Conservation (phyloP, 768 basidiomycete genomes). For the Rhizopogon roseolus region DNA sequence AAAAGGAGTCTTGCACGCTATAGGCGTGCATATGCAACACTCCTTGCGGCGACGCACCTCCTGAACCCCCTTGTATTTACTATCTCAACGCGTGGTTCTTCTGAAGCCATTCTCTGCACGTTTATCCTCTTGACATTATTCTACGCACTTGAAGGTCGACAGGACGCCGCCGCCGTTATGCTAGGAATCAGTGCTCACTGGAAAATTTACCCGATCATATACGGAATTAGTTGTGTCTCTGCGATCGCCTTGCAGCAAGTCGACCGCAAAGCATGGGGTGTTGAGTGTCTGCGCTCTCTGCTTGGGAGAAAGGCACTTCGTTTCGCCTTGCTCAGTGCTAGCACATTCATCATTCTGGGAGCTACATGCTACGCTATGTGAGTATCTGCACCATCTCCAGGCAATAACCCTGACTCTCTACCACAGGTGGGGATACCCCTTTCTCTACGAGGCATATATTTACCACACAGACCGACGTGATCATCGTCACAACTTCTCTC, state of each 20-base stretch:
- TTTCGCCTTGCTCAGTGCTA: slow-evolving; percentile 67
- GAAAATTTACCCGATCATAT: slow-evolving; percentile 97
- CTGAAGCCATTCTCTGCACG: slow-evolving; percentile 81
- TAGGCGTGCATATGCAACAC: slow-evolving; percentile 34
- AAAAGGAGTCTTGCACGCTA: slow-evolving; percentile 3
- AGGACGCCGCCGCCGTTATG: slow-evolving; percentile 63
- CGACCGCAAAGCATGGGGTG: slow-evolving; percentile 15
- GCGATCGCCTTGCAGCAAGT: slow-evolving; percentile 19
- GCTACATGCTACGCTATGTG: slow-evolving; percentile 70
- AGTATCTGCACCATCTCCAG: slow-evolving; percentile 26
- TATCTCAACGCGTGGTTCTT: slow-evolving; percentile 95
- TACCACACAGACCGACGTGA: slow-evolving; percentile 91
- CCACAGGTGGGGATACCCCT: slow-evolving; percentile 88
- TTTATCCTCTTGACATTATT: slow-evolving; percentile 72
- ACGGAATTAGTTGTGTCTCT: slow-evolving; percentile 68
- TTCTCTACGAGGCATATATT: slow-evolving; percentile 87
- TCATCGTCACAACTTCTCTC: slow-evolving; percentile 97
- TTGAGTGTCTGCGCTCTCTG: slow-evolving; percentile 31
- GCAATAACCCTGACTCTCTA: background rate
- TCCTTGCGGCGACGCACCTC: slow-evolving; percentile 72
- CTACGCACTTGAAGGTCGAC: slow-evolving; percentile 49
- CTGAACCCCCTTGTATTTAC: slow-evolving; percentile 93
- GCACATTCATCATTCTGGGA: slow-evolving; percentile 62
- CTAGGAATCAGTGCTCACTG: slow-evolving; percentile 87
- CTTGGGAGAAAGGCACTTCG: slow-evolving; percentile 49